Conservation (phyloP, 139 green algal genomes). For the Coccomyxa sp. region DNA sequence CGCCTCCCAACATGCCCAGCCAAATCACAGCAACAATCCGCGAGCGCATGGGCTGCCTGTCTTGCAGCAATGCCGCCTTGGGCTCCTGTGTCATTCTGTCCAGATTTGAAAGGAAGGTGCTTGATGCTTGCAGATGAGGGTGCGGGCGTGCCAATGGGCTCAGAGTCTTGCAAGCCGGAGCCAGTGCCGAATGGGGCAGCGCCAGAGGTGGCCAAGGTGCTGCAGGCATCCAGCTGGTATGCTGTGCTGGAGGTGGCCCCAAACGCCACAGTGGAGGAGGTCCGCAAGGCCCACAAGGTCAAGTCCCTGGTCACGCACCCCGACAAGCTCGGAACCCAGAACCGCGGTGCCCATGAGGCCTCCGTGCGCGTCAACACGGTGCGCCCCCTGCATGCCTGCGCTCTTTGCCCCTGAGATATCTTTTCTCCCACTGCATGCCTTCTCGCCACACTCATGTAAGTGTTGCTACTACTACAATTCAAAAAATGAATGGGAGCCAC, state of each 20-base stretch:
- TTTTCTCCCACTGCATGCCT: no score
- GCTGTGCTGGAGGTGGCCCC: conserved; percentile 20
- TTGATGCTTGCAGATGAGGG: background rate
- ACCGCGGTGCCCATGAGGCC: conserved; percentile 13
- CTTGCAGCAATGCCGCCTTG: no score
- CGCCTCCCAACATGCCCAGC: no score
- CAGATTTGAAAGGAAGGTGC: no score
- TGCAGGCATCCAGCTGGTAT: conserved; percentile 8
- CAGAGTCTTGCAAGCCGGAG: background rate
- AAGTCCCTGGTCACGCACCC: conserved; percentile 23
- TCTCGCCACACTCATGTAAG: no score
- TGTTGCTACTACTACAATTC: no score
- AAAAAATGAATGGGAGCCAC: no score
- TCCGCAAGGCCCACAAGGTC: conserved; percentile 13
- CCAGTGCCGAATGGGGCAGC: conserved; percentile 9
- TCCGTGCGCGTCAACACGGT: conserved; percentile 13
- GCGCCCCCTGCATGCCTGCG: background rate
- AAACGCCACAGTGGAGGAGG: conserved; percentile 5
- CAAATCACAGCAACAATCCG: no score
- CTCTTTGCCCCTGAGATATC: no score
- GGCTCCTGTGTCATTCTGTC: no score
- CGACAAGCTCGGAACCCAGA: conserved; percentile 17
- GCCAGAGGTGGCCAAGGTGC: conserved; percentile 16
- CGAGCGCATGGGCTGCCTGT: no score
- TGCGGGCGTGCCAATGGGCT: background rate